Evolutionary conservation across 1,284 basidiomycete genomes (phyloP), one percentile per base, ranked within the genome.

Genomic region (Tilletiaria anomala): DNA sequence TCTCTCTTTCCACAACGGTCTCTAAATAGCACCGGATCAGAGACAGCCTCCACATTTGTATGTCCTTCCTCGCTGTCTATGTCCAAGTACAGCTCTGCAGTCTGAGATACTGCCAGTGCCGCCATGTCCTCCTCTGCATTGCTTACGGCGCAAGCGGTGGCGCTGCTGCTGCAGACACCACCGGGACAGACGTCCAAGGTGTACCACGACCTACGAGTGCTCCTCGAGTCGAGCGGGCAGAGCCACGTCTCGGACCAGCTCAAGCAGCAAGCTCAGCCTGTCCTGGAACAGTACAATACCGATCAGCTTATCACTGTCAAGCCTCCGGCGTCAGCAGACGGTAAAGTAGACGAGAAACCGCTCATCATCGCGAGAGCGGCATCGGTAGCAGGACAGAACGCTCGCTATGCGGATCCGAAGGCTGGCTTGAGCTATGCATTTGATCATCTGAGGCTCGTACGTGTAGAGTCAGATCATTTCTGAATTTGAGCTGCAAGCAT

Each of bases 101-200:
- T n/a, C n/a, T n/a, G n/a, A n/a, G n/a, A n/a, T n/a, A n/a, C n/a
- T n/a, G n/a, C n/a, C n/a, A n/a, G n/a, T n/a, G n/a, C n/a, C n/a
- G n/a, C n/a, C n/a, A n/a, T n/a, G n/a, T n/a, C n/a, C n/a, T n/a
- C n/a, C n/a, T n/a, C 26, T 29, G 26, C 10, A 29, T 29, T 29
- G 10, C 10, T 29, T n/a, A 29, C 10, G 8, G 26, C 8, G 10
- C 10, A n/a, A 8, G 26, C n/a, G 8, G 26, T 8, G 26, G 26
- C 26, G 26, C 48, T 57, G 11, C 47, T 57, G 10, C 21, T 45
- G 29, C 55, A 57, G 39, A 49, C 55, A 5, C 55, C 55, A 5
- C 55, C 55, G 15, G 55, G 55, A 12, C 55, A 57, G 34, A 51
- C 50, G 12, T 44, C 55, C 19, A 51, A 51, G 39, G 53, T 57